A percentile compares a stretch with the other conserved stretches of the same genome.
phyloP scores from a whole-genome alignment of 2,329 filamentous ascomycete genomes.

The Apiospora koreana region DNA sequence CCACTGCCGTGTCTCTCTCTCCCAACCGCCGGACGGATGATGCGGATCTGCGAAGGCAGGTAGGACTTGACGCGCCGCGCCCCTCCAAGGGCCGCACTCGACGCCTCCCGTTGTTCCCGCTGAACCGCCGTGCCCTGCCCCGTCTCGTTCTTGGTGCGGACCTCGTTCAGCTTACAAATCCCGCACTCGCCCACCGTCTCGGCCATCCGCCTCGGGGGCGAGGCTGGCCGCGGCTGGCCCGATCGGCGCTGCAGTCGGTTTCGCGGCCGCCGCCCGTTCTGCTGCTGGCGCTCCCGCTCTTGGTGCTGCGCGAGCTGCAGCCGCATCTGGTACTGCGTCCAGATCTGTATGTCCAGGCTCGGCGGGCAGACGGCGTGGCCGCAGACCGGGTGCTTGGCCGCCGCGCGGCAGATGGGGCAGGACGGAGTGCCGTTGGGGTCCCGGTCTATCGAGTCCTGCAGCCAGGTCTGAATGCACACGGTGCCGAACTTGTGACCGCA shows the following conservation, averaged over 20 bases:
- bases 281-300: neutral
- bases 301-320: slow-evolving; percentile 1
- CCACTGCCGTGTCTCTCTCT: neutral
- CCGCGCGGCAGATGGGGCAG: slow-evolving; percentile 43
- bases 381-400: slow-evolving; percentile 30
- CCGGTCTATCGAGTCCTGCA: slow-evolving; percentile 36
- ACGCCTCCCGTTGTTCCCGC: neutral
- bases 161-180: slow-evolving; percentile 26
- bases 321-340: slow-evolving; percentile 11
- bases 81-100: neutral
- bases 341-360: slow-evolving; percentile 16
- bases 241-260: slow-evolving; percentile 24
- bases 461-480: slow-evolving; percentile 45
- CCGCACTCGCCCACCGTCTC: slow-evolving; percentile 30
- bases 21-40: neutral
- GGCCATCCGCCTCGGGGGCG: slow-evolving; percentile 17
- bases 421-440: slow-evolving; percentile 32
- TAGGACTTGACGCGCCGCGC: slow-evolving; percentile 11
- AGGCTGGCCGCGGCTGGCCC: slow-evolving; percentile 22
- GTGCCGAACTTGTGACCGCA: slow-evolving; percentile 47
- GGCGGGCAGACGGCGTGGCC: slow-evolving; percentile 28
- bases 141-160: slow-evolving; percentile 14
- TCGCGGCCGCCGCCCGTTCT: slow-evolving; percentile 17
- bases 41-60: slow-evolving; percentile 7
- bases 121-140: neutral